Evolutionary conservation across 306 rosid species (phyloP).

Genomic region (Begonia peltatifolia): DNA sequence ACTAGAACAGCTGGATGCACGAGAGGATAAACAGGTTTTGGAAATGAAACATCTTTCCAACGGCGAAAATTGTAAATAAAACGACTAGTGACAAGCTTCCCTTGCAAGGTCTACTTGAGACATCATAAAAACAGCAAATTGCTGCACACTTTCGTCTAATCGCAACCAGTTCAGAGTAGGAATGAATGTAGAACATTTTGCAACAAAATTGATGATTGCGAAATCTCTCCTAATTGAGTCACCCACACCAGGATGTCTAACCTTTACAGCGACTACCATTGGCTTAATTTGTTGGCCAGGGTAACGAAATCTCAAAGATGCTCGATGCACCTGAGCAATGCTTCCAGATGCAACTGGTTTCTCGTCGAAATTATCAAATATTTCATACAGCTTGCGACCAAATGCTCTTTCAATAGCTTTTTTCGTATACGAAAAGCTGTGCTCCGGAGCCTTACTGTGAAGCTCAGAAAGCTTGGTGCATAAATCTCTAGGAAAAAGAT

Average conservation of each 20-base stretch:
- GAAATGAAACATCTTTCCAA: constrained; percentile 95
- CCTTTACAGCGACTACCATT: constrained; percentile 80
- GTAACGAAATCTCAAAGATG: constrained; percentile 61
- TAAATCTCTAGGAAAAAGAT: constrained; percentile 91
- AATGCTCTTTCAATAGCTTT: constrained; percentile 82
- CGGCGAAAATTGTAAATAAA: constrained; percentile 80
- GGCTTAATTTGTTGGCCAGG: constrained; percentile 82
- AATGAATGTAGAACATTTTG: constrained; percentile 57
- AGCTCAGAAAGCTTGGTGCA: constrained; percentile 73
- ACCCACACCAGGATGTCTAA: constrained; percentile 98
- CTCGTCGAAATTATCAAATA: constrained; percentile 92
- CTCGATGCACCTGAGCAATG: constrained; percentile 96
- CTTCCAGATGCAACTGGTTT: constrained; percentile 97
- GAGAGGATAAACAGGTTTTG: constrained; percentile 91
- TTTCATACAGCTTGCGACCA: constrained; percentile 74
- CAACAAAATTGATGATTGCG: constrained; percentile 55
- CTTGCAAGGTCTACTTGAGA: constrained; percentile 99
- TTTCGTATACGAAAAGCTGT: constrained; percentile 83
- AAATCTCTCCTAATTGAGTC: constrained; percentile 95
- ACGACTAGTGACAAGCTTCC: constrained; percentile 98
- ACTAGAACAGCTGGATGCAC: constrained; percentile 98
- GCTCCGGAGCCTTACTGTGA: constrained; percentile 95
- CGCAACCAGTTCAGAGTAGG: constrained; percentile 90
- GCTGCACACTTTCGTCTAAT: constrained; percentile 98
- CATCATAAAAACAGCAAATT: constrained; percentile 98